Evolutionary conservation across 345 rosid genomes (phyloP).

Genomic region (Acer negundo): DNA sequence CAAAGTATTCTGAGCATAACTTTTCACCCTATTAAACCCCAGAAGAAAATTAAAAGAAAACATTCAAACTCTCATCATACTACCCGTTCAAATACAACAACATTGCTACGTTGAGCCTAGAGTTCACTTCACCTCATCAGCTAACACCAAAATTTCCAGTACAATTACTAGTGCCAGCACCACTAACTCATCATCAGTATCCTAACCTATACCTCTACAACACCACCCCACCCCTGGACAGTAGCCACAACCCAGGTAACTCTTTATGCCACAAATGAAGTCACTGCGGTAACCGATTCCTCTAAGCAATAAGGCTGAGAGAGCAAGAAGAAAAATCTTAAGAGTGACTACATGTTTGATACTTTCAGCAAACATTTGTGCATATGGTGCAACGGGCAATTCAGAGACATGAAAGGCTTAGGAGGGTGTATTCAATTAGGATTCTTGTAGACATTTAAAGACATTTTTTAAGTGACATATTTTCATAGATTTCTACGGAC

Average conservation of each 20-base stretch:
- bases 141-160: neutral
- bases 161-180: neutral
- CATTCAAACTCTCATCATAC: neutral
- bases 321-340: neutral
- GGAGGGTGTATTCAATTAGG: too few species aligned
- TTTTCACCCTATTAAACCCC: neutral
- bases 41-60: neutral
- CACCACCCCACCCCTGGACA: neutral
- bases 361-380: too few species aligned
- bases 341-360: too few species aligned
- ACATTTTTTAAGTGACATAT: too few species aligned
- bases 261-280: neutral
- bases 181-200: neutral
- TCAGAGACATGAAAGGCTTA: too few species aligned
- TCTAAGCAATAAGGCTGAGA: neutral
- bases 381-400: too few species aligned
- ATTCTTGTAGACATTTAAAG: too few species aligned
- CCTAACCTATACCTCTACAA: neutral
- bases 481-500: too few species aligned
- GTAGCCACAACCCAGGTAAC: neutral
- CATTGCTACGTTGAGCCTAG: neutral
- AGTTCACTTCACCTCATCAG: neutral
- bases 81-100: neutral
- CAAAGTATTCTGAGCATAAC: neutral
- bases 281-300: neutral